These are phyloP conservation scores for Phyllosticta citriasiana DNA, from an alignment of 2,329 filamentous ascomycete species.

Conservation along the genomic window DNA sequence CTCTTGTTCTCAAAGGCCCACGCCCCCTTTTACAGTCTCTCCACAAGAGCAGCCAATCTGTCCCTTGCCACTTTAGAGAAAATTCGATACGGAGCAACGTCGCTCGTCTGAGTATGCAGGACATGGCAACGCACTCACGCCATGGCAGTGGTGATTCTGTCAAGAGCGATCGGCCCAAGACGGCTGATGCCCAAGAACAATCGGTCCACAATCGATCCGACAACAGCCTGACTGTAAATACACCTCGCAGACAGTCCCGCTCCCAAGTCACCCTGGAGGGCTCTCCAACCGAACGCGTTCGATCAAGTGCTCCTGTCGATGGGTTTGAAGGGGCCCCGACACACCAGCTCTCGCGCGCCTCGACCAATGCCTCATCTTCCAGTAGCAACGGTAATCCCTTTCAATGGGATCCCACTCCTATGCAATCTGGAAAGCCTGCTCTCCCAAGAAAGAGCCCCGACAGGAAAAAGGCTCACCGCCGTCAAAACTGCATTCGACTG, in stretches of 20 bases:
- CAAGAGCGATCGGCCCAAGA: slow-evolving; percentile 19
- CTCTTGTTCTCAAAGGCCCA: slow-evolving; percentile 22
- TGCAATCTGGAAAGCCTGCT: slow-evolving; percentile 30
- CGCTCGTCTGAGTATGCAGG: slow-evolving; percentile 1
- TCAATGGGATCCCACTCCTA: slow-evolving; percentile 32
- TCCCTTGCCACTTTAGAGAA: slow-evolving; percentile 14
- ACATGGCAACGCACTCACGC: slow-evolving; percentile 11
- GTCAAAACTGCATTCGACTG: slow-evolving; percentile 37
- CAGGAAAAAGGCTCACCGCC: slow-evolving; percentile 32
- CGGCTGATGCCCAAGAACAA: slow-evolving; percentile 17
- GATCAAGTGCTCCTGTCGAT: slow-evolving; percentile 20
- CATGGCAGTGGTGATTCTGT: background rate
- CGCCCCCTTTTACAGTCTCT: slow-evolving; percentile 15
- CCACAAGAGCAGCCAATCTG: background rate
- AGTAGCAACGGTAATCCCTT: slow-evolving; percentile 38
- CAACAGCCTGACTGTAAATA: slow-evolving; percentile 14
- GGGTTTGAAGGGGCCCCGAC: slow-evolving; percentile 23
- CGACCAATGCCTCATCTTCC: slow-evolving; percentile 26
- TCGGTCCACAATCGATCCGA: slow-evolving; percentile 11
- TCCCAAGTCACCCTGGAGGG: slow-evolving; percentile 29
- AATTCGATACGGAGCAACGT: slow-evolving; percentile 15
- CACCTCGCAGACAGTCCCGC: slow-evolving; percentile 25
- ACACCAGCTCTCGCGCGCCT: slow-evolving; percentile 31
- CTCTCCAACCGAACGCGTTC: slow-evolving; percentile 29
- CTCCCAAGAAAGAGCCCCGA: slow-evolving; percentile 36